These are phyloP conservation scores for Arctium lappa DNA, from an alignment of 129 eudicot genomes.

Conservation along the genomic window DNA sequence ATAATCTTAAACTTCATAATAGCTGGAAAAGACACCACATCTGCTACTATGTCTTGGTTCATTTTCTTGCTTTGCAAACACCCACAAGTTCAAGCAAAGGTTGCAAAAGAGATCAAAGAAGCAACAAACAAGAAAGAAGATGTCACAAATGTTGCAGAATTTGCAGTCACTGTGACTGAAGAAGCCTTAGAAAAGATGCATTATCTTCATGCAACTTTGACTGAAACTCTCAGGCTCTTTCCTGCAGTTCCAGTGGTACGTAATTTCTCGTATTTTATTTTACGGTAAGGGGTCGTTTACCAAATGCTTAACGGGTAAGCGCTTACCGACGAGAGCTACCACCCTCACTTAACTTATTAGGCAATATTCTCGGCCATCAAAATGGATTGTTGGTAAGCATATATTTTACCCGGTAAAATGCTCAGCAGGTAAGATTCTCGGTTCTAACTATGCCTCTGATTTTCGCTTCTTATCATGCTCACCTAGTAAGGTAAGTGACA, in stretches of 20 bases:
- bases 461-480: no score
- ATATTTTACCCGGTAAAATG: no score
- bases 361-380: no score
- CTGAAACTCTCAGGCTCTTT: constrained; percentile 76
- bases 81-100: constrained; percentile 55
- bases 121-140: constrained; percentile 23
- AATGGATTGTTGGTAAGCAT: no score
- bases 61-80: constrained; percentile 65
- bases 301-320: no score
- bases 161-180: constrained; percentile 41
- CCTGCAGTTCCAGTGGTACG: constrained; percentile 71
- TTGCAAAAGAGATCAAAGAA: constrained; percentile 48
- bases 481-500: no score
- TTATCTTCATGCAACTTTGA: constrained; percentile 63
- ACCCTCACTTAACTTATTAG: no score
- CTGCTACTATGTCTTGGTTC: constrained; percentile 68
- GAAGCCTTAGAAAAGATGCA: constrained; percentile 69
- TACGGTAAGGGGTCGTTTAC: no score
- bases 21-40: constrained; percentile 78
- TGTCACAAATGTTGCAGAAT: constrained; percentile 25
- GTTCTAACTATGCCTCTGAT: no score
- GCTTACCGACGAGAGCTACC: no score
- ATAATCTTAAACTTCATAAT: constrained; percentile 61
- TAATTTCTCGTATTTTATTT: no score
- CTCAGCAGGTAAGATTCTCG: no score